Conservation (phyloP, 768 basidiomycete species). For the Krasilnikovozyma curviuscula region DNA sequence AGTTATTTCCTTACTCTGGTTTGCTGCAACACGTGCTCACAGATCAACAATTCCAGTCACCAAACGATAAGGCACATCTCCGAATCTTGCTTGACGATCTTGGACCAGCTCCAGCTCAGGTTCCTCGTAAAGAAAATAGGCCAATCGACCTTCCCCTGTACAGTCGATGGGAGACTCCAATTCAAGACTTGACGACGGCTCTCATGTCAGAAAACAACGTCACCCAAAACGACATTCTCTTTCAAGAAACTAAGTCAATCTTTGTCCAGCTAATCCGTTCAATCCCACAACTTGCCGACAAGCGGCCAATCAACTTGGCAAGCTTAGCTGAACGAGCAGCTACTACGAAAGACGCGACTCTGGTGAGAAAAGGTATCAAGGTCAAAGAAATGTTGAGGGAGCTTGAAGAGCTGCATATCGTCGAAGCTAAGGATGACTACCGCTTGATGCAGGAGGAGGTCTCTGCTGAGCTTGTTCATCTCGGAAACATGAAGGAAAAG, state of each 20-base stretch:
- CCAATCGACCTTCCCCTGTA: slow-evolving; percentile 80
- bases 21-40: neutral
- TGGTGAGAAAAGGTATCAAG: slow-evolving; percentile 94
- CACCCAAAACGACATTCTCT: slow-evolving; percentile 93
- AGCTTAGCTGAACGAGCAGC: slow-evolving; percentile 85
- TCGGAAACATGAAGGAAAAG: slow-evolving; percentile 92
- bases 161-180: slow-evolving; percentile 97
- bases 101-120: slow-evolving; percentile 77
- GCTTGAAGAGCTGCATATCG: slow-evolving; percentile 70
- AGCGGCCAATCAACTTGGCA: slow-evolving; percentile 70
- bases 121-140: slow-evolving; percentile 93
- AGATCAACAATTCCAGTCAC: slow-evolving; percentile 40
- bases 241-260: slow-evolving; percentile 99
- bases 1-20: slow-evolving; percentile 21
- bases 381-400: slow-evolving; percentile 98
- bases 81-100: slow-evolving; percentile 93
- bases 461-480: slow-evolving; percentile 77
- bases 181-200: slow-evolving; percentile 89
- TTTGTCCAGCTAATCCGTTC: slow-evolving; percentile 95
- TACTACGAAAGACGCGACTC: slow-evolving; percentile 86
- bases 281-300: slow-evolving; percentile 62
- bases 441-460: slow-evolving; percentile 97
- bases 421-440: slow-evolving; percentile 64
- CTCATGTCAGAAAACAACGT: slow-evolving; percentile 77
- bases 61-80: slow-evolving; percentile 91